Evolutionary conservation across 768 basidiomycete genomes (phyloP).

Genomic region (Leccinellum albellum): DNA sequence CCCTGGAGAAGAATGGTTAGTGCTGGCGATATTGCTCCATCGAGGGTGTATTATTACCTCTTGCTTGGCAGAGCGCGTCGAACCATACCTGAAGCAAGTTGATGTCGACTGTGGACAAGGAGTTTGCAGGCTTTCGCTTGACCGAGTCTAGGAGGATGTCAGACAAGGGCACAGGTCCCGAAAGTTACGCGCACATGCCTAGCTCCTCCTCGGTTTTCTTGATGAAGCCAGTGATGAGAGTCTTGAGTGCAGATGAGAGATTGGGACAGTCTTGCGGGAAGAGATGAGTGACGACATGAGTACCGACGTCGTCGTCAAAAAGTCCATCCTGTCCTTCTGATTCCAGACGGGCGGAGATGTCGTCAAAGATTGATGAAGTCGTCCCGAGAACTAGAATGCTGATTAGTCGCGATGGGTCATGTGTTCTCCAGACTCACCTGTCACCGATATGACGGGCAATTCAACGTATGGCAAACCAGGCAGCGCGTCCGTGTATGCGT

Average conservation of each 20-base stretch:
- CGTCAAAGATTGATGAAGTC: slow-evolving; percentile 45
- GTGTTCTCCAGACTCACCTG: slow-evolving; percentile 37
- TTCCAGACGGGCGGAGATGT: slow-evolving; percentile 39
- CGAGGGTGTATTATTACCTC: slow-evolving; percentile 33
- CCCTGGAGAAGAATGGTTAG: slow-evolving; percentile 5
- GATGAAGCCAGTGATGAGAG: slow-evolving; percentile 51
- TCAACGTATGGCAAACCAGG: slow-evolving; percentile 59
- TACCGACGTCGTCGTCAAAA: slow-evolving; percentile 14
- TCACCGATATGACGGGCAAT: slow-evolving; percentile 55
- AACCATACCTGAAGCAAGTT: slow-evolving; percentile 60
- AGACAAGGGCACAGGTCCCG: background rate
- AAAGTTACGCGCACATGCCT: slow-evolving; percentile 25
- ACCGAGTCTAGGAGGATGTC: slow-evolving; percentile 26
- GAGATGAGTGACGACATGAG: slow-evolving; percentile 44
- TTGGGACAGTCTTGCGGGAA: slow-evolving; percentile 57
- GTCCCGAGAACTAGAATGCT: slow-evolving; percentile 39
- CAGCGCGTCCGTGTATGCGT: slow-evolving; percentile 43
- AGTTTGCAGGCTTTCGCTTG: slow-evolving; percentile 46
- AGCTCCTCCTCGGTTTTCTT: slow-evolving; percentile 32
- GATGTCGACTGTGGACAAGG: slow-evolving; percentile 62
- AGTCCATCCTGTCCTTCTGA: slow-evolving; percentile 21
- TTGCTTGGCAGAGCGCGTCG: slow-evolving; percentile 34
- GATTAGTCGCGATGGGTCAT: slow-evolving; percentile 1
- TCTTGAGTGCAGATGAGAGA: slow-evolving; percentile 49
- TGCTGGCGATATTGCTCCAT: background rate